Evolutionary conservation across 2,329 filamentous ascomycete species (phyloP), one percentile per base, ranked within the genome.

Genomic region (Zymoseptoria ardabiliae): DNA sequence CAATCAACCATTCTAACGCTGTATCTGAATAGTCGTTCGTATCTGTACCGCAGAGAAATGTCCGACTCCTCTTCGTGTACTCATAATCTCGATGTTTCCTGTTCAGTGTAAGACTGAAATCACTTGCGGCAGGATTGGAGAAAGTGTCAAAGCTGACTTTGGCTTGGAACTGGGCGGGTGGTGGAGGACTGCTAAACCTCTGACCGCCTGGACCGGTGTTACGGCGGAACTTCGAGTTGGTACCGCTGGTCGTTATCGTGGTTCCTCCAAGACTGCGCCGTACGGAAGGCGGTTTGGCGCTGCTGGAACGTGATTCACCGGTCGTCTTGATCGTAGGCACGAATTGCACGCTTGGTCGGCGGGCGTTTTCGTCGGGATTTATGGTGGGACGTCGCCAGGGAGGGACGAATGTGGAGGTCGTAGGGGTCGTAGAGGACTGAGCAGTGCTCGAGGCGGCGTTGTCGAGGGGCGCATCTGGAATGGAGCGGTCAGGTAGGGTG

Each of bases 21-120:
- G 93, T 94, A 63, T 96, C 90, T 6, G 91, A 96, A 74, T 96
- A 96, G 60, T 90, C 84, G 68, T 96, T 91, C 69, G 93, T 89
- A 74, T 96, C 92, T 19, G 92, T 89, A 20, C 92, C 92, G 64
- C 92, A 93, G 71, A 97, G 85, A 69, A 96, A 96, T 8, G 90
- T 95, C 56, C 92, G 85, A 57, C 90, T 94, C 61, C 90, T 83
- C 61, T 91, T 86, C 50, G 86, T 87, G 64, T 87, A 86, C 66
- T 90, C 86, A 74, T 94, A 96, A 65, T 92, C 90, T 66, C 88
- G 88, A 74, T 97, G 92, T 70, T 91, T 90, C 66, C 89, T 85
- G 69, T 91, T 91, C 60, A 96, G 79, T 0, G 91, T 95, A 66
- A 96, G 83, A 5, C 90, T 90, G 71, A 86, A 86, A 66, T 88